These are phyloP conservation scores for Xylaria palmicola DNA, from an alignment of 495 filamentous ascomycete genomes.

Conservation along the genomic window DNA sequence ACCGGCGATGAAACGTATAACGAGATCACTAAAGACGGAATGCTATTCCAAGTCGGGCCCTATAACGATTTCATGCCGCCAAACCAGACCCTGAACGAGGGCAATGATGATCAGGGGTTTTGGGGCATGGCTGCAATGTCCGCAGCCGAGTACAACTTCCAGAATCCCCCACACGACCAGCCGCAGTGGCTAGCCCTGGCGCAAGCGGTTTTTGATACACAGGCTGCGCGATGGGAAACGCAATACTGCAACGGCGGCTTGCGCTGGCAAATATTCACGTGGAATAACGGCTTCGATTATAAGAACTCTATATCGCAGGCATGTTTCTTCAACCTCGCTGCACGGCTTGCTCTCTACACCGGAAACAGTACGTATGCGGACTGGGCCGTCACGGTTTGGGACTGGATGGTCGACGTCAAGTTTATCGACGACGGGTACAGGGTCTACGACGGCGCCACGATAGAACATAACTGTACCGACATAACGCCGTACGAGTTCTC, in stretches of 20 bases:
- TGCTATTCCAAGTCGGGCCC: conserved; percentile 60
- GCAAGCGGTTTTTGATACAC: conserved; percentile 79
- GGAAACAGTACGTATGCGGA: conserved; percentile 65
- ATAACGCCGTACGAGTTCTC: conserved; percentile 60
- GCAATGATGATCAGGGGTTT: conserved; percentile 69
- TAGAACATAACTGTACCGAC: conserved; percentile 48
- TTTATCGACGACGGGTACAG: conserved; percentile 52
- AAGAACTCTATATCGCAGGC: conserved; percentile 74
- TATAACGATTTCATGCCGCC: conserved; percentile 59
- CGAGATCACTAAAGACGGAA: conserved; percentile 48
- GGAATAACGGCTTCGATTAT: conserved; percentile 74
- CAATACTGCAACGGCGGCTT: conserved; percentile 70
- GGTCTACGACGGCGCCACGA: conserved; percentile 59
- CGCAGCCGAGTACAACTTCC: conserved; percentile 63
- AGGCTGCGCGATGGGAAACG: conserved; percentile 63
- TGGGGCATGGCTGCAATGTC: conserved; percentile 71
- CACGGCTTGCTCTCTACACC: conserved; percentile 71
- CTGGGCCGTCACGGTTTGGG: conserved; percentile 68
- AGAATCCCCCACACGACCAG: conserved; percentile 53
- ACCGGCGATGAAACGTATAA: conserved; percentile 65
- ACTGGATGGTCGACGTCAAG: conserved; percentile 58
- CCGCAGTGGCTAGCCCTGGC: conserved; percentile 77
- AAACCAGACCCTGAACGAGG: conserved; percentile 61
- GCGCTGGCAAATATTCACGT: conserved; percentile 77
- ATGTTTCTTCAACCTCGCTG: conserved; percentile 67